Evolutionary conservation across 495 filamentous ascomycete species (phyloP).

Genomic region (Tuber brumale): DNA sequence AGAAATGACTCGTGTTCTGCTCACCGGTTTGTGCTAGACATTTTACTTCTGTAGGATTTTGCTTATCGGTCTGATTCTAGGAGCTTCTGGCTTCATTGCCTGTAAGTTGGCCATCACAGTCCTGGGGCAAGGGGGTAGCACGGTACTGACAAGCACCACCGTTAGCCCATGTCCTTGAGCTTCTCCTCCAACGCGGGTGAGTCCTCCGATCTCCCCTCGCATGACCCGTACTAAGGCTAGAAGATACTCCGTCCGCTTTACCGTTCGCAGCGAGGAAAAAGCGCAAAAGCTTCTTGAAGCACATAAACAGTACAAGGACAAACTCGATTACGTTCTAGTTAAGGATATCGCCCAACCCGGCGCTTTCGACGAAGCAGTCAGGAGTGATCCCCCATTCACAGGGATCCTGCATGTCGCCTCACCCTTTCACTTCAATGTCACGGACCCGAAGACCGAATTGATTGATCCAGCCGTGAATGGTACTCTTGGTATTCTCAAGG

Average conservation of each 20-base stretch:
- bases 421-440: conserved; percentile 63
- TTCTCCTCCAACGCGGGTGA: conserved; percentile 58
- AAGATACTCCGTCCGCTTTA: conserved; percentile 58
- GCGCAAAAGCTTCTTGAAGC: conserved; percentile 65
- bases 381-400: conserved; percentile 66
- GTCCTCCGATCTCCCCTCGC: conserved; percentile 4
- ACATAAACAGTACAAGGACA: conserved; percentile 56
- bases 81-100: conserved; percentile 66
- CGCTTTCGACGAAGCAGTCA: conserved; percentile 75
- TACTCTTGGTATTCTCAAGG: conserved; percentile 70
- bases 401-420: conserved; percentile 83
- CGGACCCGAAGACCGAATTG: conserved; percentile 71
- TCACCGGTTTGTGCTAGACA: conserved; percentile 49
- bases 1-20: conserved; percentile 54
- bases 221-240: background rate
- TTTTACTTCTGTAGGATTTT: background rate
- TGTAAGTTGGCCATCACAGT: conserved; percentile 16
- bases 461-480: conserved; percentile 80
- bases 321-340: conserved; percentile 70
- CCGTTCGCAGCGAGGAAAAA: conserved; percentile 74
- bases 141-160: background rate
- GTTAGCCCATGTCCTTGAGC: conserved; percentile 66
- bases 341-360: conserved; percentile 69
- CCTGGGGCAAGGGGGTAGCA: background rate
- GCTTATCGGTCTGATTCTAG: conserved; percentile 27